phyloP scores from a whole-genome alignment of 352 stramenopile genomes.

The Pythium oligandrum region DNA sequence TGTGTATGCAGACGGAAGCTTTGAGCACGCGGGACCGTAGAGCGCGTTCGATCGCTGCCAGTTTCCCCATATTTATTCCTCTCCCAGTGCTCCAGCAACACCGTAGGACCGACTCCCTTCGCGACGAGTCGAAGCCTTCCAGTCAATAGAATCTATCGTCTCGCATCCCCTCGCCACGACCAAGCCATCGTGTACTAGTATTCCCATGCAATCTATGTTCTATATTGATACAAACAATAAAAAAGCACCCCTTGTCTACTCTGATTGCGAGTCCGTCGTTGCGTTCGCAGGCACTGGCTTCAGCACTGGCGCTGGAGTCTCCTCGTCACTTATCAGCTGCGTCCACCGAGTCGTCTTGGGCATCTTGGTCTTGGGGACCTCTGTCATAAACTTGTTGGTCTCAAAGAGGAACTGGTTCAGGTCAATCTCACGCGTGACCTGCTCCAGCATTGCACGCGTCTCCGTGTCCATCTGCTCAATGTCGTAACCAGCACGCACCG shows the following conservation, averaged over 20 bases:
- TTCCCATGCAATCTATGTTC: too few species aligned
- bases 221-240: too few species aligned
- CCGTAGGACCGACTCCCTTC: too few species aligned
- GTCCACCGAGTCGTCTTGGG: background rate
- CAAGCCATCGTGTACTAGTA: too few species aligned
- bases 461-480: conserved; percentile 50
- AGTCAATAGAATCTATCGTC: too few species aligned
- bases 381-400: conserved; percentile 47
- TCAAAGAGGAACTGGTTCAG: conserved; percentile 72
- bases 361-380: conserved; percentile 1
- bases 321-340: too few species aligned
- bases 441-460: conserved; percentile 40
- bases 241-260: too few species aligned
- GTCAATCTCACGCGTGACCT: conserved; percentile 49
- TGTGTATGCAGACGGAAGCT: conserved; percentile 11
- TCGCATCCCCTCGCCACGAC: too few species aligned
- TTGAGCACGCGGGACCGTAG: conserved; percentile 8
- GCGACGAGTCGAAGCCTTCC: too few species aligned
- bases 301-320: too few species aligned
- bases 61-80: background rate
- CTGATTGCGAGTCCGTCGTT: too few species aligned
- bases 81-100: background rate
- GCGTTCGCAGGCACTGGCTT: too few species aligned
- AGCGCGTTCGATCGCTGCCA: background rate
- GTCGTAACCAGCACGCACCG: conserved; percentile 53